A percentile compares a stretch with the other conserved stretches of the same genome.
Evolutionary conservation across 2,329 filamentous ascomycete species (phyloP).

Genomic region (Cercospora nicotianae): DNA sequence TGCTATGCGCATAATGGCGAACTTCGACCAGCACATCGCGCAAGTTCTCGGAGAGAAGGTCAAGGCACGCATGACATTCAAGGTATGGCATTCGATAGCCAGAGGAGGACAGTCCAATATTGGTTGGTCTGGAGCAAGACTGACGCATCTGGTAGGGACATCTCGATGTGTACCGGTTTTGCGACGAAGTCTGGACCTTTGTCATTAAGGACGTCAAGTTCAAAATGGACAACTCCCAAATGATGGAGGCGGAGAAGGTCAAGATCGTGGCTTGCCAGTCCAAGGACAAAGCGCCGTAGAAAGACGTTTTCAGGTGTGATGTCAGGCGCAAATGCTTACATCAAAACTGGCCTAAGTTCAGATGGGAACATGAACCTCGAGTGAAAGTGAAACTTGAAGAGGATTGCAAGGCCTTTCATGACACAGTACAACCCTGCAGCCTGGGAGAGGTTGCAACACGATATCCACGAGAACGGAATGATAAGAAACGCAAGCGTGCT

Average conservation of each 20-base stretch:
- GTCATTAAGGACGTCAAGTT: constrained; percentile 98
- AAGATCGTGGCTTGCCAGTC: constrained; percentile 95
- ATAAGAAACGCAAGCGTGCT: background rate
- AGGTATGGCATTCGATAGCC: constrained; percentile 47
- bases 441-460: background rate
- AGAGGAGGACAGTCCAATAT: constrained; percentile 49
- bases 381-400: background rate
- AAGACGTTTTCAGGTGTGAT: background rate
- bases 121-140: constrained; percentile 50
- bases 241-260: constrained; percentile 82
- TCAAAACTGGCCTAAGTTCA: background rate
- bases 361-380: background rate
- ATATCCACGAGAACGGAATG: background rate
- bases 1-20: constrained; percentile 95
- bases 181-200: constrained; percentile 99
- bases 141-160: constrained; percentile 57
- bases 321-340: background rate
- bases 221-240: constrained; percentile 77
- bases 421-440: background rate
- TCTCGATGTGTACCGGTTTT: constrained; percentile 97
- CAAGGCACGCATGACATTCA: constrained; percentile 87
- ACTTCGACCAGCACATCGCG: constrained; percentile 91
- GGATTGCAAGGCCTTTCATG: background rate
- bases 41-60: constrained; percentile 91
- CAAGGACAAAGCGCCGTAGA: constrained; percentile 69